Evolutionary conservation across 495 filamentous ascomycete species (phyloP).

Genomic region (Aspergillus carlsbadensis): DNA sequence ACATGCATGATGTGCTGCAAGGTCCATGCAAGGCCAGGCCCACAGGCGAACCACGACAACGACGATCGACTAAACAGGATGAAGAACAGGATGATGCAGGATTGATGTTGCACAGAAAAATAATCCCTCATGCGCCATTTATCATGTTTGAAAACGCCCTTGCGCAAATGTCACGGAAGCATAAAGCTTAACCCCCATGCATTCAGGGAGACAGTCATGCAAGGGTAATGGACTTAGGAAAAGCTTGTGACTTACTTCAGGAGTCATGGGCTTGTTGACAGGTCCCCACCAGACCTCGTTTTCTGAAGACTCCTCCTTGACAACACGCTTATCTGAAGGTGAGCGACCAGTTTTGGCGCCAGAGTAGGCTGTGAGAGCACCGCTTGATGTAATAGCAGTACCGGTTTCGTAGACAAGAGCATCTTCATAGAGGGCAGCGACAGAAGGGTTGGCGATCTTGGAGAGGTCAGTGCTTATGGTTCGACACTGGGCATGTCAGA

Average conservation of each 20-base stretch:
- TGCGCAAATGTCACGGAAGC: neutral
- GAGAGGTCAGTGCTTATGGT: constrained; percentile 6
- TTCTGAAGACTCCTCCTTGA: constrained; percentile 85
- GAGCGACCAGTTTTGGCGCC: constrained; percentile 97
- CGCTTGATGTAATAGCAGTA: constrained; percentile 92
- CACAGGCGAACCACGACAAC: constrained; percentile 4
- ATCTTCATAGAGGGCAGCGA: constrained; percentile 97
- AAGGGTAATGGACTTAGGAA: constrained; percentile 13
- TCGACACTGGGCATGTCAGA: neutral
- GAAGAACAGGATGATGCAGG: constrained; percentile 2
- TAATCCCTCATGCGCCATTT: constrained; percentile 29
- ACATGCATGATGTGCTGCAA: constrained; percentile 29
- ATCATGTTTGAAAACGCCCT: neutral
- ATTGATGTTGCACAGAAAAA: constrained; percentile 16
- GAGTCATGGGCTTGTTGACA: constrained; percentile 98
- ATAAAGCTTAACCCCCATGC: constrained; percentile 36
- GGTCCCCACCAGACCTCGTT: constrained; percentile 97
- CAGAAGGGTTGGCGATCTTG: constrained; percentile 86
- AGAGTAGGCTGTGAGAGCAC: constrained; percentile 94
- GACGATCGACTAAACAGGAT: neutral
- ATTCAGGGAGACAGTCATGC: constrained; percentile 25
- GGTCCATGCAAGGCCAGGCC: neutral
- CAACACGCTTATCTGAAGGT: constrained; percentile 94
- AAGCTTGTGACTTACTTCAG: constrained; percentile 73
- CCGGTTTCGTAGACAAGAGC: constrained; percentile 98